A percentile compares a stretch with the other conserved stretches of the same genome.
Evolutionary conservation across 2,329 filamentous ascomycete genomes (phyloP).

Genomic region (Fonsecaea pedrosoi): DNA sequence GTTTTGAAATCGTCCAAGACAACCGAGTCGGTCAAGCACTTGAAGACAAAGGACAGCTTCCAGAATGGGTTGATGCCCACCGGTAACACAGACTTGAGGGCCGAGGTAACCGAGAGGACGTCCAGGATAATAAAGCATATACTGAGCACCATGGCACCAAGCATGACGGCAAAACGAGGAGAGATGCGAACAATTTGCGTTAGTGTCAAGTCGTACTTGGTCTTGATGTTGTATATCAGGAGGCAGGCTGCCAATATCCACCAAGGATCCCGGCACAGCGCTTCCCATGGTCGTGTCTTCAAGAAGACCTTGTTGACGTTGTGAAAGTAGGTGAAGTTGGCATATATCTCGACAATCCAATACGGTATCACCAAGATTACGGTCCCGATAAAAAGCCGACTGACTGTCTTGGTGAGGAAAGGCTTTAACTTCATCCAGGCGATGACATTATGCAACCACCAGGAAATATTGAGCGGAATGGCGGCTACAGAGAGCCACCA

Average conservation of each 20-base stretch:
- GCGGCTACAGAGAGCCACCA: conserved; percentile 66
- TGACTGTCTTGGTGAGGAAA: conserved; percentile 56
- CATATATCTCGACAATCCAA: conserved; percentile 66
- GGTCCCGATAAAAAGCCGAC: conserved; percentile 60
- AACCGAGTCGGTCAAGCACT: conserved; percentile 66
- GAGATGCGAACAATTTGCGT: conserved; percentile 65
- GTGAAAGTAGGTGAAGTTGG: conserved; percentile 66
- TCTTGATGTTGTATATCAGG: conserved; percentile 65
- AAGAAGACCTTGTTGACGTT: conserved; percentile 55
- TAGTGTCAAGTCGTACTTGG: conserved; percentile 63
- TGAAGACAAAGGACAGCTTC: conserved; percentile 65
- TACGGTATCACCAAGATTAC: conserved; percentile 64
- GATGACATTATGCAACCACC: conserved; percentile 66
- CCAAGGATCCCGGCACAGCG: conserved; percentile 66
- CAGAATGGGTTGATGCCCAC: conserved; percentile 71
- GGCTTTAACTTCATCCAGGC: conserved; percentile 67
- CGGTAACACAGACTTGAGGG: conserved; percentile 49
- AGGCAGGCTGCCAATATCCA: conserved; percentile 64
- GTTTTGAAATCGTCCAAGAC: conserved; percentile 69
- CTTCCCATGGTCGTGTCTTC: conserved; percentile 61
- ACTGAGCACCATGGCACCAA: conserved; percentile 66
- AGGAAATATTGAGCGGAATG: conserved; percentile 62
- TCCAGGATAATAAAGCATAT: conserved; percentile 68
- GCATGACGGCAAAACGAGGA: conserved; percentile 69
- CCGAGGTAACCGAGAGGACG: conserved; percentile 64